These are phyloP conservation scores for Cryphonectria radicalis DNA, from an alignment of 2,329 filamentous ascomycete species.

Conservation along the genomic window DNA sequence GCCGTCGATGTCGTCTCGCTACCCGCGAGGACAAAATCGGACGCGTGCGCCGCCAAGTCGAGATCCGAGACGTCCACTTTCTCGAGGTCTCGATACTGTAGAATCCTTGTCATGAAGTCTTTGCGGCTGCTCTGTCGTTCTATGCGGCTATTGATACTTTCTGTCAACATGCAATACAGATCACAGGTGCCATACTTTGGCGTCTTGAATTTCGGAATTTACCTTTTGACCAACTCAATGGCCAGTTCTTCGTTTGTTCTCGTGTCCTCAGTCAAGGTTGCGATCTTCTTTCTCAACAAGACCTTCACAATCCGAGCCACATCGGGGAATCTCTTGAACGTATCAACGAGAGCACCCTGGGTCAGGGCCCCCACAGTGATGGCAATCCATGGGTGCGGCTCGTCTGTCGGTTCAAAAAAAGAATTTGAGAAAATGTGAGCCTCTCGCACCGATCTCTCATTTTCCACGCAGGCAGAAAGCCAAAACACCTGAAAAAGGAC, in stretches of 20 bases:
- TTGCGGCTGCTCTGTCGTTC: constrained; percentile 19
- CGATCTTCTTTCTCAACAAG: constrained; percentile 8
- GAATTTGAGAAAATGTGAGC: no score
- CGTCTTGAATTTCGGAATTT: no score
- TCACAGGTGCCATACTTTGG: no score
- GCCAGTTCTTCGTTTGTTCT: constrained; percentile 11
- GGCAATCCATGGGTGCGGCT: constrained; percentile 38
- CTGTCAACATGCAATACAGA: neutral
- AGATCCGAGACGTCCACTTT: constrained; percentile 32
- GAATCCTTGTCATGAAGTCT: constrained; percentile 34
- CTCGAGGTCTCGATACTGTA: constrained; percentile 28
- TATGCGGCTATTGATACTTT: neutral
- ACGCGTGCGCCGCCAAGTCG: constrained; percentile 36
- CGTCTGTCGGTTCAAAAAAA: constrained; percentile 16
- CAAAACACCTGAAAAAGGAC: neutral
- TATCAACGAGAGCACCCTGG: constrained; percentile 32
- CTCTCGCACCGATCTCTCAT: no score
- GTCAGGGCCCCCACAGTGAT: constrained; percentile 34
- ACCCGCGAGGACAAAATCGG: constrained; percentile 32
- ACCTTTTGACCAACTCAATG: constrained; percentile 7
- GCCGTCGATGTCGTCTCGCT: constrained; percentile 20
- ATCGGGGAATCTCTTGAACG: constrained; percentile 31
- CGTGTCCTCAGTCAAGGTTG: constrained; percentile 7
- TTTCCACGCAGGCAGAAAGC: no score
- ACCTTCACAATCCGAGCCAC: constrained; percentile 17